A percentile compares a stretch with the other conserved stretches of the same genome.
Evolutionary conservation across 2,329 filamentous ascomycete genomes (phyloP).

Genomic region (Coniosporium tulheliwenetii): DNA sequence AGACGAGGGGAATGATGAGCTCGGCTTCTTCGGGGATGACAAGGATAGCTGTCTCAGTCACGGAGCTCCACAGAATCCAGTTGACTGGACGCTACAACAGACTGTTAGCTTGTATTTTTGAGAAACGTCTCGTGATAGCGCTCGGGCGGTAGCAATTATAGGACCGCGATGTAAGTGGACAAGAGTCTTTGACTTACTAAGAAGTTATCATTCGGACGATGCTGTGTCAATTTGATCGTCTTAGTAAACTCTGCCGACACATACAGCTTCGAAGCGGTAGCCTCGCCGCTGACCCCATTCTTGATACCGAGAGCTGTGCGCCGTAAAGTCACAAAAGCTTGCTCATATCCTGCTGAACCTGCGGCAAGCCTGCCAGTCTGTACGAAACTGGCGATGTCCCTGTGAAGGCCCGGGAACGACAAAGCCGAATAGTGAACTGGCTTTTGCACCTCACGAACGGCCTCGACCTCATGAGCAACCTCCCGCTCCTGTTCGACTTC

Average conservation of each 20-base stretch:
- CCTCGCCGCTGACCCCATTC: constrained; percentile 11
- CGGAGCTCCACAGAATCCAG: constrained; percentile 44
- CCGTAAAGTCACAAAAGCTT: constrained; percentile 26
- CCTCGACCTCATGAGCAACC: constrained; percentile 42
- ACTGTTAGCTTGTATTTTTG: constrained; percentile 1
- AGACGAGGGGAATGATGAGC: constrained; percentile 31
- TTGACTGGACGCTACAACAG: constrained; percentile 30
- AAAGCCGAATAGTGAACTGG: constrained; percentile 24
- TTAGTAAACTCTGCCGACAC: constrained; percentile 32
- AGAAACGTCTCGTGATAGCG: neutral
- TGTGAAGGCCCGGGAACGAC: constrained; percentile 30
- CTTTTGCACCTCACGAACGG: constrained; percentile 38
- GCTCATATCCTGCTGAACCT: constrained; percentile 21
- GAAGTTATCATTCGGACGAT: constrained; percentile 25
- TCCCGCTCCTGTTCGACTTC: constrained; percentile 45
- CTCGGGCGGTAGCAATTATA: neutral
- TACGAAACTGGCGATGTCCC: constrained; percentile 30
- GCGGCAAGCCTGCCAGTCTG: constrained; percentile 27
- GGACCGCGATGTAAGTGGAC: neutral
- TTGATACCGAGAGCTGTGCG: constrained; percentile 22
- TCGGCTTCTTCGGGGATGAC: constrained; percentile 51
- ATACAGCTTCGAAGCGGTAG: constrained; percentile 16
- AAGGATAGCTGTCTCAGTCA: constrained; percentile 34
- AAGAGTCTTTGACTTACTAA: constrained; percentile 13
- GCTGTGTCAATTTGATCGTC: constrained; percentile 22